Evolutionary conservation across 1,284 basidiomycete genomes (phyloP).

Genomic region (Meripilus lineatus): DNA sequence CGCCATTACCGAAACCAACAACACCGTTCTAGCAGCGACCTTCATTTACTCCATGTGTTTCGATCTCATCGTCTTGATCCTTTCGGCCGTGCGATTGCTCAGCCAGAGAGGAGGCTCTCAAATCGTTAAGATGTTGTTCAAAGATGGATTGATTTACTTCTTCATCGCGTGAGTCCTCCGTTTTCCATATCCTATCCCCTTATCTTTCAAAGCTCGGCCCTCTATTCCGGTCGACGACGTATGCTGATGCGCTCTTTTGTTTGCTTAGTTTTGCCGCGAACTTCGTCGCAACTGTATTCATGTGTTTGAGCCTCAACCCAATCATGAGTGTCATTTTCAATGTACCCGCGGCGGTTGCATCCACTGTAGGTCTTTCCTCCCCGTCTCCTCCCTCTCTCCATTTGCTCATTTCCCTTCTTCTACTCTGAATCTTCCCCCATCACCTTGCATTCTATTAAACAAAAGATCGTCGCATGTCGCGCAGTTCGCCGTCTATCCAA

Average conservation of each 20-base stretch:
- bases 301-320: neutral
- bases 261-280: neutral
- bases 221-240: too few relatives aligned
- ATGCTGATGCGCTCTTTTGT: neutral
- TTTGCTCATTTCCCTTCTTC: neutral
- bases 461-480: constrained; percentile 2
- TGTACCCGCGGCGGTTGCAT: constrained; percentile 2
- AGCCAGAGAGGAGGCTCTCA: neutral
- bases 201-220: too few relatives aligned
- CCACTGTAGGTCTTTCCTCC: constrained; percentile 1
- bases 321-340: constrained; percentile 5
- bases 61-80: constrained; percentile 3
- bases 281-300: constrained; percentile 1
- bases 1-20: constrained; percentile 52
- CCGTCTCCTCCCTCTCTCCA: neutral
- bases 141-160: constrained; percentile 4
- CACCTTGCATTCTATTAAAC: neutral
- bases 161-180: constrained; percentile 1
- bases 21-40: constrained; percentile 45
- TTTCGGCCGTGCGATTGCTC: neutral
- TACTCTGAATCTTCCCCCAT: neutral
- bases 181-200: neutral
- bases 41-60: constrained; percentile 26
- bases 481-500: constrained; percentile 1
- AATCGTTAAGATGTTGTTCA: constrained; percentile 3